Base-by-base conservation (phyloP, 2,329 filamentous ascomycete genomes). In the Venturia effusa region DNA sequence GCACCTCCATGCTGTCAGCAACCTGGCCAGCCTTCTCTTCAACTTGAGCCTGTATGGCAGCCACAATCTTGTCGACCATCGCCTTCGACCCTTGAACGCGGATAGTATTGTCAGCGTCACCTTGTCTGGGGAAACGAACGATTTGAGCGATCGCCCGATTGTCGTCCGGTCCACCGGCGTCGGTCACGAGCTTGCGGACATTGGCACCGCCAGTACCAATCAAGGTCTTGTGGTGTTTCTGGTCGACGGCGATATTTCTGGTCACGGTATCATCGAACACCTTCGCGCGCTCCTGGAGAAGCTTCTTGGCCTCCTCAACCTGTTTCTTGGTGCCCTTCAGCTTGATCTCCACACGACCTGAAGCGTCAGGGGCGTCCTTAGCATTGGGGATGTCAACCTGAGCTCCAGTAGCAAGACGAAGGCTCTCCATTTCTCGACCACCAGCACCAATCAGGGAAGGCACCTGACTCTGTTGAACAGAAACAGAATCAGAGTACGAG, bases 401-500 rank as follows among this genome's bases (percentile, higher is more conserved):
- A 30, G 92, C 92, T 63, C 91, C 91, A 59, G 91, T 96, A 64
- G 85, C 80, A 67, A 92, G 85, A 66, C 94, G 89, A 60, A 99
- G 81, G 71, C 91, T 88, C 70, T 97, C 94, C 83, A 99, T 90
- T 69, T 90, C 92, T 69, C 88, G 86, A 67, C 94, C 94, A 48
- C 92, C 89, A 70, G 92, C 87, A 61, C 94, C 94, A 70, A 99
- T 97, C 68, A 99, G 79, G 22, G 90, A 93, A n/a, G 92, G 92
- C 65, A 99, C 82, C 75, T 97, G 92, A 77, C 87, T 92, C 76
- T 94, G 91, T 68, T 95, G 89, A 40, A 99, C 90, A 15, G 88
- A 86, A 17, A 99, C 86, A 15, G 85, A 88, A 19, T 88, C 89
- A 27, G 84, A 88, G 74, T 89, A 83, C 0, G 91, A 94, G 74